These are phyloP conservation scores for Ceraceosorus guamensis DNA, from an alignment of 1,284 basidiomycete genomes.

Conservation along the genomic window DNA sequence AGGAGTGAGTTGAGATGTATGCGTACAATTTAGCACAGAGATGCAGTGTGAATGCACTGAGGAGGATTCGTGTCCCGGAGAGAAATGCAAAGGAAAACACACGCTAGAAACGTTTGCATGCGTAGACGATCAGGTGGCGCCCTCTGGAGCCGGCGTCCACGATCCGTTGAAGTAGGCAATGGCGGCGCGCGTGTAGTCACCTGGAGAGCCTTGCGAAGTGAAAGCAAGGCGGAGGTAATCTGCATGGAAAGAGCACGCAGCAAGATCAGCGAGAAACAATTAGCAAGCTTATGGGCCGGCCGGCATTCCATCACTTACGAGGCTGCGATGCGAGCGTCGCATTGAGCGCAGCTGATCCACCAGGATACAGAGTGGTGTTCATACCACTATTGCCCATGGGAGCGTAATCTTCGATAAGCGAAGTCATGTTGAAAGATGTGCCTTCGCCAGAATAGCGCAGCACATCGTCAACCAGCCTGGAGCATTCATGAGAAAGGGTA, in stretches of 20 bases:
- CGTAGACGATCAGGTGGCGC: conserved; percentile 49
- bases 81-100: no score
- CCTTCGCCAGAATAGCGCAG: conserved; percentile 63
- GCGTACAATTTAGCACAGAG: no score
- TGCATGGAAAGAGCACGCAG: conserved; percentile 53
- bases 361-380: not conserved
- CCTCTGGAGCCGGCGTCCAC: conserved; percentile 65
- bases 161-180: conserved; percentile 70
- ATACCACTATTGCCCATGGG: not conserved
- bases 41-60: no score
- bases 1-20: no score
- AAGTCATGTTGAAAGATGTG: conserved; percentile 45
- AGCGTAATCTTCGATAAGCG: conserved; percentile 11
- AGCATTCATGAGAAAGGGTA: no score
- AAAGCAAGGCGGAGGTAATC: conserved; percentile 74
- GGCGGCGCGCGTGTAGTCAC: conserved; percentile 75
- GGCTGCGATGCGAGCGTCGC: not conserved
- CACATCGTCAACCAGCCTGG: conserved; percentile 68
- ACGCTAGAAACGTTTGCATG: no score
- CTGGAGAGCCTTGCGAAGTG: conserved; percentile 60
- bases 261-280: conserved; percentile 54
- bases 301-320: not conserved
- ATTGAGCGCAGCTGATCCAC: conserved; percentile 1
- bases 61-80: no score
- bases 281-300: not conserved